Percentiles rank a stretch among this genome's conserved stretches.
These are phyloP conservation scores for Anastatica hierochuntica DNA, from an alignment of 345 rosid species.

Conservation along the genomic window DNA sequence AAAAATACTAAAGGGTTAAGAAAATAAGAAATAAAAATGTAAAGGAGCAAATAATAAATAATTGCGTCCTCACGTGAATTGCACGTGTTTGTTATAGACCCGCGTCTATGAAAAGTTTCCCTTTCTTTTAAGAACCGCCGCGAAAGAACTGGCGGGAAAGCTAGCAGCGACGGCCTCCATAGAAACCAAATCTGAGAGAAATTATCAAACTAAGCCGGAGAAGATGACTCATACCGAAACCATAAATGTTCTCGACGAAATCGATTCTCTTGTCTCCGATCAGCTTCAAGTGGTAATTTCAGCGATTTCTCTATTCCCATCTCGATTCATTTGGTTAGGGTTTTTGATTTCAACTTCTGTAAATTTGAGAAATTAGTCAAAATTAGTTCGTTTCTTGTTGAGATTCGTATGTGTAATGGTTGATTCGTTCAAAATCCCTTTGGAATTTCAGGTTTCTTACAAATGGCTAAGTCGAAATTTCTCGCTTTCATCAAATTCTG, in stretches of 20 bases:
- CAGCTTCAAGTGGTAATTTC: conserved; percentile 61
- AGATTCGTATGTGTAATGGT: neutral
- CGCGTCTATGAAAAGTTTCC: neutral
- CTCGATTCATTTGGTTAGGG: conserved; percentile 6
- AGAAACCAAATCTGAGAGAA: conserved; percentile 23
- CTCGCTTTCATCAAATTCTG: conserved; percentile 56
- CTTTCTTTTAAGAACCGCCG: neutral
- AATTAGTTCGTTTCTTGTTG: neutral
- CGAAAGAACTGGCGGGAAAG: conserved; percentile 41
- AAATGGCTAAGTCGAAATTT: conserved; percentile 95
- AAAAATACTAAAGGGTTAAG: too few species aligned
- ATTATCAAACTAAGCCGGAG: neutral
- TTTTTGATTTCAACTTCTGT: conserved; percentile 4
- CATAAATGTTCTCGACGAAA: conserved; percentile 50
- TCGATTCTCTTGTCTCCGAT: conserved; percentile 68
- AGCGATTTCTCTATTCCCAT: neutral
- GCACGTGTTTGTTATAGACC: too few species aligned
- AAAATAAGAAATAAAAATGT: too few species aligned
- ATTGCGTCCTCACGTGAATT: neutral
- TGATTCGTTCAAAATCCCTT: neutral
- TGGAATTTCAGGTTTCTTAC: conserved; percentile 75
- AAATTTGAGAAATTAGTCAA: neutral
- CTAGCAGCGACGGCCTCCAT: conserved; percentile 1
- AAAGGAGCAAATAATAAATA: too few species aligned
- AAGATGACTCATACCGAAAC: conserved; percentile 50